Conservation (phyloP, 2,329 filamentous ascomycete species). For the Talaromyces pinophilus region DNA sequence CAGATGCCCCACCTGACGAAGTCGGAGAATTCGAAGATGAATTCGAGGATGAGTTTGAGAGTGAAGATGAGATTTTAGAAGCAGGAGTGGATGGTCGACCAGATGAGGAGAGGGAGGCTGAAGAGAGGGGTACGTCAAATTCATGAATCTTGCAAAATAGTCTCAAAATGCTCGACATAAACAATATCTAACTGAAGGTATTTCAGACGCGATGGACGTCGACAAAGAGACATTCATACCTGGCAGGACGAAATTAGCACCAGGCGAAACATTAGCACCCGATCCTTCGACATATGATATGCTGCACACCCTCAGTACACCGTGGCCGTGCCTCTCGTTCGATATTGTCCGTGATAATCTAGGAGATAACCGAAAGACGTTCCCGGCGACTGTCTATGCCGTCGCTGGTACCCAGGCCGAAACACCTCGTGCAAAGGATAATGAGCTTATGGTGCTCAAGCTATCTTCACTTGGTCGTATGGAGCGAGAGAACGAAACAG, state of each 20-base stretch:
- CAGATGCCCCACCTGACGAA: constrained; percentile 53
- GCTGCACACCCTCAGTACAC: constrained; percentile 90
- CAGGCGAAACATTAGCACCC: constrained; percentile 85
- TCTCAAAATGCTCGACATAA: not conserved
- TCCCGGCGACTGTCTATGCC: constrained; percentile 92
- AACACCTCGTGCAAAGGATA: constrained; percentile 71
- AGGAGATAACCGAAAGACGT: constrained; percentile 86
- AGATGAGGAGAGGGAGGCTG: constrained; percentile 87
- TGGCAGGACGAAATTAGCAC: constrained; percentile 84
- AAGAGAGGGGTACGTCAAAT: constrained; percentile 64
- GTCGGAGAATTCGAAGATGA: constrained; percentile 70
- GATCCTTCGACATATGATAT: constrained; percentile 96
- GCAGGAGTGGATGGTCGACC: constrained; percentile 91
- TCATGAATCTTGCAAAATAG: not conserved
- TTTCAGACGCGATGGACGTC: constrained; percentile 78
- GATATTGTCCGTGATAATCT: constrained; percentile 85
- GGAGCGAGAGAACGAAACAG: constrained; percentile 70
- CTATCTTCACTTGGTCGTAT: constrained; percentile 88
- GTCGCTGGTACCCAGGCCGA: constrained; percentile 95
- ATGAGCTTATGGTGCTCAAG: constrained; percentile 94
- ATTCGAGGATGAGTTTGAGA: constrained; percentile 96
- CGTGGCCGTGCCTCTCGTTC: constrained; percentile 96
- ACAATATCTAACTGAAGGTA: constrained; percentile 25
- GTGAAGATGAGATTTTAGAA: constrained; percentile 87
- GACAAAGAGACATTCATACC: constrained; percentile 96